Base-by-base conservation (phyloP, 257 asterid genomes). In the Nicotiana benthamiana region DNA sequence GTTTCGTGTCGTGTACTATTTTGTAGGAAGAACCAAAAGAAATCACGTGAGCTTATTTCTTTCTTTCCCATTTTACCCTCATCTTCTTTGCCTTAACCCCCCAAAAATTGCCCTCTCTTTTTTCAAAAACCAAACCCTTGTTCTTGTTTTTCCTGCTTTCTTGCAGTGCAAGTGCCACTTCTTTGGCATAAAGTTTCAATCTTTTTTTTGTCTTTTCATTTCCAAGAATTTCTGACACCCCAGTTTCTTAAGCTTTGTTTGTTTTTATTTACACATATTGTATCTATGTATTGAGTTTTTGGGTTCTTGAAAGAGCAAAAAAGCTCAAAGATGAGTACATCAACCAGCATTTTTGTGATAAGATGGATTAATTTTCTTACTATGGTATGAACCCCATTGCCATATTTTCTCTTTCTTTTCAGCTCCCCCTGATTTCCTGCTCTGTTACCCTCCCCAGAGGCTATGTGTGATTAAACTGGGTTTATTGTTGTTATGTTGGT, bases 321-420 rank as follows among this genome's bases (percentile, higher is more conserved):
- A 51, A 32, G 57, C 16, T 68, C 7, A 20, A 59, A 80, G 63
- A 92, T 92, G 98, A 86, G 90, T 52, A 81, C 90, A 63, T 93
- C 92, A 68, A 90, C 94, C 36, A 93, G 99, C 86, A 95, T 93
- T 86, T 95, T 95, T 77, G 87, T 93, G 75, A 89, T 95, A 81
- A 89, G 94, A 84, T 95, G 98, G 94, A 85, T 93, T 84, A 95
- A 95, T 84, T 93, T 95, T 82, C 89, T 95, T 12, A 95, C 97
- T 18, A 87, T 93, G 88, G 99, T 95, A 87, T 75, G 10, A 54
- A n/a, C 78, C 79, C 83, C 56, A 76, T 79, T 83, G 48, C 54
- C 54, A 43, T 76, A 27, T 81, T 77, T 81, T 2, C 18, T 79
- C 61, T 24, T 72, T 62, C 12, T 6, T 51, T 83, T 77, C 16